Evolutionary conservation across 139 green algal genomes (phyloP).

Genomic region (Auxenochlorella pyrenoidosa): DNA sequence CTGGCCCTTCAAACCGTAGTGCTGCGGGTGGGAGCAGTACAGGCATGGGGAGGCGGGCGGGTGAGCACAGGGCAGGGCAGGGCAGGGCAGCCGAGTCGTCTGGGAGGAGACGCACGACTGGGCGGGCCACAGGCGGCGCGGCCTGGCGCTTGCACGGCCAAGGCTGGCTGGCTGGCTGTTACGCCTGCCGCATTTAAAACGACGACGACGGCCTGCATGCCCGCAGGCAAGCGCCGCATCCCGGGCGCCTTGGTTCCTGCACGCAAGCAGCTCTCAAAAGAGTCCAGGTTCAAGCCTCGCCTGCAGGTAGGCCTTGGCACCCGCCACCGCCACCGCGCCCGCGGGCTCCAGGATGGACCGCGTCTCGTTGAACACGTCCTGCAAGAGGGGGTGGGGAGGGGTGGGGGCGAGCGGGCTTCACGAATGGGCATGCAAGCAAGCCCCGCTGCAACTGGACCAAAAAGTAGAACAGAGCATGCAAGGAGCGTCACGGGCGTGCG

Average conservation of each 20-base stretch:
- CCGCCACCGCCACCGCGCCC: constrained; percentile 91
- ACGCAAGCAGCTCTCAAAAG: too few species aligned
- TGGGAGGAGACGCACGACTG: not conserved
- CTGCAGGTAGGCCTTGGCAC: constrained; percentile 85
- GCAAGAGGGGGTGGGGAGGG: not conserved
- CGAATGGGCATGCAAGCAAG: too few species aligned
- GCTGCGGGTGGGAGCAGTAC: constrained; percentile 32
- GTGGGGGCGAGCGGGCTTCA: too few species aligned
- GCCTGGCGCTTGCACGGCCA: too few species aligned
- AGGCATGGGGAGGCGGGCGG: constrained; percentile 11
- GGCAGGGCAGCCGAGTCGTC: not conserved
- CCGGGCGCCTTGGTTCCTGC: too few species aligned
- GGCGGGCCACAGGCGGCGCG: too few species aligned
- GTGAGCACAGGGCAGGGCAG: not conserved
- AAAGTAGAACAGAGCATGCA: too few species aligned
- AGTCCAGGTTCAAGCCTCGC: too few species aligned
- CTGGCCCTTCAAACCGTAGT: constrained; percentile 63
- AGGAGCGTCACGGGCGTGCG: too few species aligned
- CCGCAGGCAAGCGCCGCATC: not conserved
- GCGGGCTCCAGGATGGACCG: constrained; percentile 93
- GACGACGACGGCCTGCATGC: not conserved
- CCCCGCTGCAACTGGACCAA: too few species aligned
- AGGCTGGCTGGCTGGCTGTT: too few species aligned
- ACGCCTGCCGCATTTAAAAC: too few species aligned
- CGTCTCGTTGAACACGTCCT: constrained; percentile 91